A percentile compares a stretch with the other conserved stretches of the same genome.
Evolutionary conservation across 306 rosid species (phyloP).

Genomic region (Quercus suber): DNA sequence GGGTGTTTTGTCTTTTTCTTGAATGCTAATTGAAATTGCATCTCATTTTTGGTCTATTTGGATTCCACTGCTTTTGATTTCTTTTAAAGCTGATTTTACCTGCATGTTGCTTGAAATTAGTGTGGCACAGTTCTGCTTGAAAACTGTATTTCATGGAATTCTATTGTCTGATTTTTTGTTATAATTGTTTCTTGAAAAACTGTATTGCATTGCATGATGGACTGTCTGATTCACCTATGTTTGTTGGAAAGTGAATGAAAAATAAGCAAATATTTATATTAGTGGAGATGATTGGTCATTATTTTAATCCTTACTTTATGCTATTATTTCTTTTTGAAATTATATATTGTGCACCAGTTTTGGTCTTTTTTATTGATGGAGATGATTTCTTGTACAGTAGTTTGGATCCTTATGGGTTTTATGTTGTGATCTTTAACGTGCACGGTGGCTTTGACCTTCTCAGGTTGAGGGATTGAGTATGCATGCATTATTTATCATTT

Average conservation of each 20-base stretch:
- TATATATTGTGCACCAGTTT: background rate
- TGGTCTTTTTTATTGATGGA: background rate
- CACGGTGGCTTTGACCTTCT: slow-evolving; percentile 11
- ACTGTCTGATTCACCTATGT: background rate
- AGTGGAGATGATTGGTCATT: background rate
- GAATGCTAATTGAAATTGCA: background rate
- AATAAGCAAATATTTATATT: background rate
- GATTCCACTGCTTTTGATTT: background rate
- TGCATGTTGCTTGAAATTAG: background rate
- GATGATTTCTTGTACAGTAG: no score
- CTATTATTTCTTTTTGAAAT: background rate
- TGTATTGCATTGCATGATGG: slow-evolving; percentile 4
- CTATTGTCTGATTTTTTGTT: background rate
- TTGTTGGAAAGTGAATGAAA: background rate
- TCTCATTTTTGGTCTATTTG: background rate
- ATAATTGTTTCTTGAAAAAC: background rate
- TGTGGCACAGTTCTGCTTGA: background rate
- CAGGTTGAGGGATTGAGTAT: background rate
- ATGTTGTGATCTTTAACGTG: background rate
- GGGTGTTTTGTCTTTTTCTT: background rate
- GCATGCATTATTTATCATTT: background rate
- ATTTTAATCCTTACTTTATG: background rate
- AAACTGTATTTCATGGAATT: background rate
- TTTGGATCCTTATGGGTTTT: background rate
- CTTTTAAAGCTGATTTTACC: background rate